Percentiles rank a stretch among this genome's conserved stretches.
These are phyloP conservation scores for Dictyostelium purpureum DNA, from an alignment of 78 protist genomes.

Conservation along the genomic window DNA sequence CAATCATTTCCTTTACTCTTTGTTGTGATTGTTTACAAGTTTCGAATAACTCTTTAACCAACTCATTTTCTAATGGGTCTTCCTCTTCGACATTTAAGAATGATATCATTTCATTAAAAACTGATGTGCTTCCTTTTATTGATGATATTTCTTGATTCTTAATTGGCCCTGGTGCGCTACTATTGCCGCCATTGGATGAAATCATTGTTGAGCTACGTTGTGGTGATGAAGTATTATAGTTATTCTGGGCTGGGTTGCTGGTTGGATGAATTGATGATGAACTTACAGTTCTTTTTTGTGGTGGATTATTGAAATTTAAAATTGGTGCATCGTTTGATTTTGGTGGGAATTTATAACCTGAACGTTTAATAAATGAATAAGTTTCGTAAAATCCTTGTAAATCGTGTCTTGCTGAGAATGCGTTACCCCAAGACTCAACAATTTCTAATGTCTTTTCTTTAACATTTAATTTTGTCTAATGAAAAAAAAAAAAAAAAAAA, in stretches of 20 bases:
- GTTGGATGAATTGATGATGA: neutral
- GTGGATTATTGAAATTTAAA: constrained; percentile 30
- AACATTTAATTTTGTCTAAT: constrained; percentile 60
- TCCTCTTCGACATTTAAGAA: constrained; percentile 67
- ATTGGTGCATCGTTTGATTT: constrained; percentile 48
- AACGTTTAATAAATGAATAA: constrained; percentile 39
- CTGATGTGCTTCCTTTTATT: constrained; percentile 45
- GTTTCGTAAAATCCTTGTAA: constrained; percentile 62
- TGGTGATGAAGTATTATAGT: neutral
- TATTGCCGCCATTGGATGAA: neutral
- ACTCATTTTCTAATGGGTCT: constrained; percentile 45
- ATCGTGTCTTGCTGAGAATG: constrained; percentile 41
- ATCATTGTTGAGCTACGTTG: no score
- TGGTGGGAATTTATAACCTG: constrained; percentile 74
- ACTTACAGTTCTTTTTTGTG: constrained; percentile 6
- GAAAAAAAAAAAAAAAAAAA: neutral
- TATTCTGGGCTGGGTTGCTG: neutral
- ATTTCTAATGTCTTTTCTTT: constrained; percentile 72
- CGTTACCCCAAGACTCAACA: constrained; percentile 62
- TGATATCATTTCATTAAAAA: constrained; percentile 52
- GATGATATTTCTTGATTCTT: constrained; percentile 53
- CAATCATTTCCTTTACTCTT: constrained; percentile 40
- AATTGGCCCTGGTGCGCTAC: neutral
- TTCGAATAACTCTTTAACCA: constrained; percentile 42
- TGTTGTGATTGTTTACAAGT: constrained; percentile 24